Conservation (phyloP, 352 stramenopile species). For the Phytophthora foliorum region DNA sequence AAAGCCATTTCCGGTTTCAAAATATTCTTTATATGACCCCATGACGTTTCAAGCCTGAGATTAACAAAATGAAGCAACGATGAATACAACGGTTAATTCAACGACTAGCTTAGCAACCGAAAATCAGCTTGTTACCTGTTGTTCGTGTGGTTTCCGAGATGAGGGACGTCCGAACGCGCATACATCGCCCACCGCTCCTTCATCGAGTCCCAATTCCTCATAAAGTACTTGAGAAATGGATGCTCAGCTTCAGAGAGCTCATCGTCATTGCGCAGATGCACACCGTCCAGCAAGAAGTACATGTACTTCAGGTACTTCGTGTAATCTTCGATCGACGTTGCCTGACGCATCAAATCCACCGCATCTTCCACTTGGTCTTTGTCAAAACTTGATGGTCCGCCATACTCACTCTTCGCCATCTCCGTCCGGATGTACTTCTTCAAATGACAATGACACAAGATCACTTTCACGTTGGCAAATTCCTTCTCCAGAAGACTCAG, state of each 20-base stretch:
- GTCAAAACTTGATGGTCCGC: not conserved
- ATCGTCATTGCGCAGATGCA: too few species aligned
- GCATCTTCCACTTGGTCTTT: slow-evolving; percentile 2
- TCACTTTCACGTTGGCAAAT: not conserved
- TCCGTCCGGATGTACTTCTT: not conserved
- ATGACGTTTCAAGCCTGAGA: not conserved
- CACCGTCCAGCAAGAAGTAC: not conserved
- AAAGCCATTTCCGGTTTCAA: not conserved
- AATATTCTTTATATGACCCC: slow-evolving; percentile 1
- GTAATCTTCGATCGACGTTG: not conserved
- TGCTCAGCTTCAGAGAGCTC: too few species aligned
- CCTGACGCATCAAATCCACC: not conserved
- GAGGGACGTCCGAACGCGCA: too few species aligned
- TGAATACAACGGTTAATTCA: slow-evolving; percentile 4
- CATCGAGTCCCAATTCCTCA: too few species aligned
- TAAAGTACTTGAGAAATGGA: too few species aligned
- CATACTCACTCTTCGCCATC: not conserved
- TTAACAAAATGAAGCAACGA: too few species aligned
- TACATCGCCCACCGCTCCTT: too few species aligned
- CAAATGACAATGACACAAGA: not conserved
- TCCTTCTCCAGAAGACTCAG: not conserved
- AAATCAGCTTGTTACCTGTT: too few species aligned
- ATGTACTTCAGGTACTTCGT: slow-evolving; percentile 10
- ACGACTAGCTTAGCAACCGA: too few species aligned
- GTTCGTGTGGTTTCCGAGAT: too few species aligned